These are phyloP conservation scores for Fistulinella prunicolor DNA, from an alignment of 768 basidiomycete genomes.

Conservation along the genomic window DNA sequence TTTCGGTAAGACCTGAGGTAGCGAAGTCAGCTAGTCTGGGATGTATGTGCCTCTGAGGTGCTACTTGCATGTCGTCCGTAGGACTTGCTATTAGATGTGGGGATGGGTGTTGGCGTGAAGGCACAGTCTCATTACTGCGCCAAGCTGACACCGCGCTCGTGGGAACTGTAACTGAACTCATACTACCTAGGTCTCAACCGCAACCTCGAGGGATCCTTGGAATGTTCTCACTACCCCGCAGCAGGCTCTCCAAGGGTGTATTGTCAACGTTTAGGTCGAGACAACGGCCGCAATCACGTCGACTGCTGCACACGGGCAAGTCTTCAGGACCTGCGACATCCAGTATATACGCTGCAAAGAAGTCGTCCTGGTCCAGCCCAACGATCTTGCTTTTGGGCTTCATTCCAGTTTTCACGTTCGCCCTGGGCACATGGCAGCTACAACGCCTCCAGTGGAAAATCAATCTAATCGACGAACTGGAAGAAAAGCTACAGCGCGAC, in stretches of 20 bases:
- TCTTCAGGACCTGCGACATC: slow-evolving; percentile 31
- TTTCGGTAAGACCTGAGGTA: slow-evolving; percentile 31
- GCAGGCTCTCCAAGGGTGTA: slow-evolving; percentile 6
- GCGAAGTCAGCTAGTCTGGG: slow-evolving; percentile 7
- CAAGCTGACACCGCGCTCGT: slow-evolving; percentile 7
- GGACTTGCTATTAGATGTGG: slow-evolving; percentile 2
- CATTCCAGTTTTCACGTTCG: slow-evolving; percentile 89
- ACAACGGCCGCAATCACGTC: slow-evolving; percentile 8
- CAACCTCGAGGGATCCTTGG: background rate
- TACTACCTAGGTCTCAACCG: too few species aligned
- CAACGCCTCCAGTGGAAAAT: slow-evolving; percentile 94
- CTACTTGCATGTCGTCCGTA: slow-evolving; percentile 27
- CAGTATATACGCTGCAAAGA: slow-evolving; percentile 51
- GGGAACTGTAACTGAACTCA: slow-evolving; percentile 13
- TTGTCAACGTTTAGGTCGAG: slow-evolving; percentile 7
- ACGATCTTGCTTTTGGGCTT: slow-evolving; percentile 74
- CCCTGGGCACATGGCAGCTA: slow-evolving; percentile 91
- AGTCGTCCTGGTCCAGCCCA: slow-evolving; percentile 62
- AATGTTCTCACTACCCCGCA: slow-evolving; percentile 23
- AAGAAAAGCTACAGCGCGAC: slow-evolving; percentile 79
- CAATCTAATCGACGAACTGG: slow-evolving; percentile 87
- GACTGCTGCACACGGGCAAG: slow-evolving; percentile 16
- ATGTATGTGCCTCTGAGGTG: background rate
- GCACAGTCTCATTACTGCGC: slow-evolving; percentile 7
- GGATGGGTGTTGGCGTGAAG: slow-evolving; percentile 1